These are phyloP conservation scores for Erucastrum elatum DNA, from an alignment of 345 rosid species.

Conservation along the genomic window DNA sequence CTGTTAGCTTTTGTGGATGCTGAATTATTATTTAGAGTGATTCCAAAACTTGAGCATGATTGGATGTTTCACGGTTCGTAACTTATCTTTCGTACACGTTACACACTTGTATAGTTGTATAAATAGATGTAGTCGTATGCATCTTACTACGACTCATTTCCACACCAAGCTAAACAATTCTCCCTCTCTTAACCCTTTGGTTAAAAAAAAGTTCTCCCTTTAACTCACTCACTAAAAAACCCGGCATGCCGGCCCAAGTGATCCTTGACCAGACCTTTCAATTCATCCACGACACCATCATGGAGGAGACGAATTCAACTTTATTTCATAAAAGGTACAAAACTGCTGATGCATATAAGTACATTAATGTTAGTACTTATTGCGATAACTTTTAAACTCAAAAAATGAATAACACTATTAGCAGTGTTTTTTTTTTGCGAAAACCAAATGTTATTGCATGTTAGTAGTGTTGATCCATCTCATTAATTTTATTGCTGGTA, in stretches of 20 bases:
- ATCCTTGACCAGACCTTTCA: conserved; percentile 56
- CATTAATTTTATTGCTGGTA: neutral
- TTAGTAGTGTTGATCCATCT: neutral
- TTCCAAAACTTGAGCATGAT: conserved; percentile 33
- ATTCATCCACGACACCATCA: conserved; percentile 42
- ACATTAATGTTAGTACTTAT: neutral
- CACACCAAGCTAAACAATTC: neutral
- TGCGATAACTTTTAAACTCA: neutral
- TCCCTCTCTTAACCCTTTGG: neutral
- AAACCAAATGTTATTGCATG: neutral
- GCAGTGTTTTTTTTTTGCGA: too few relatives aligned
- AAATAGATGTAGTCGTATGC: conserved; percentile 13
- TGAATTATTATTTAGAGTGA: conserved; percentile 17
- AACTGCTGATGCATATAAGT: neutral
- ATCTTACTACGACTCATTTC: conserved; percentile 1
- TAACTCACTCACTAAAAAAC: neutral
- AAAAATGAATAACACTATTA: neutral
- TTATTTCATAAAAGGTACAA: conserved; percentile 57
- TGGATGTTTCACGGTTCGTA: conserved; percentile 26
- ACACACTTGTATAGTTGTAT: conserved; percentile 5
- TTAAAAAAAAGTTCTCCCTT: neutral
- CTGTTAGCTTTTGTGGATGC: conserved; percentile 11
- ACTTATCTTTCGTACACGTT: neutral
- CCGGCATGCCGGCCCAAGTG: conserved; percentile 54
- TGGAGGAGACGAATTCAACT: conserved; percentile 34